phyloP scores from a whole-genome alignment of 2,329 filamentous ascomycete genomes.

The Trichoderma atrobrunneum region DNA sequence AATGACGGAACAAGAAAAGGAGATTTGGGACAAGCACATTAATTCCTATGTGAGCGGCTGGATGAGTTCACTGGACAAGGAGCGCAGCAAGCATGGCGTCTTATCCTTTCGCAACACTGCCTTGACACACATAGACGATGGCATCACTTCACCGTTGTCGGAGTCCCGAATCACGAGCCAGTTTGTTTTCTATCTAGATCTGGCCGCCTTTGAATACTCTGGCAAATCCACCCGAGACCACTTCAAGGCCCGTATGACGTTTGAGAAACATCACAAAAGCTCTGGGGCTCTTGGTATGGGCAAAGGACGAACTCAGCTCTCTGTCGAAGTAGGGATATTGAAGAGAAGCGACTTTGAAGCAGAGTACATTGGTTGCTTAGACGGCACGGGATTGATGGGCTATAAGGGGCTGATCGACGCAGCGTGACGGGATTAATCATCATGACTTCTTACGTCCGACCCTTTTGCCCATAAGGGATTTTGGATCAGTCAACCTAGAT shows the following conservation, averaged over 20 bases:
- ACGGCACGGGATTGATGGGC: background rate
- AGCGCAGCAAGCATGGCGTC: slow-evolving; percentile 2
- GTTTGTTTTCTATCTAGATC: background rate
- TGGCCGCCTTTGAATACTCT: background rate
- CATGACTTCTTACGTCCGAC: background rate
- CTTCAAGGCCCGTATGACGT: background rate
- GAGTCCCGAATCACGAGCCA: background rate
- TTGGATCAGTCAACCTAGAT: too few species aligned
- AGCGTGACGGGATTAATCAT: background rate
- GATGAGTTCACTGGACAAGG: background rate
- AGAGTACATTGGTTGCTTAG: background rate
- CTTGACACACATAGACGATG: background rate
- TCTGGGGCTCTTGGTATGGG: background rate
- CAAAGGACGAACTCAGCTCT: background rate
- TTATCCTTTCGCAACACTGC: background rate
- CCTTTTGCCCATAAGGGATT: too few species aligned
- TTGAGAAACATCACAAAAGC: background rate
- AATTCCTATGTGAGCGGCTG: background rate
- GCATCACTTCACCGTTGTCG: background rate
- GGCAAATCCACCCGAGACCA: background rate
- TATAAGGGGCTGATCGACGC: background rate
- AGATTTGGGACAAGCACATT: background rate
- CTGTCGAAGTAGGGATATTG: background rate
- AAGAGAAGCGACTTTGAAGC: background rate
- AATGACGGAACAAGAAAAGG: background rate